Percentiles rank a stretch among this genome's conserved stretches.
phyloP scores from a whole-genome alignment of 2,329 filamentous ascomycete genomes.

The Colletotrichum shisoi region DNA sequence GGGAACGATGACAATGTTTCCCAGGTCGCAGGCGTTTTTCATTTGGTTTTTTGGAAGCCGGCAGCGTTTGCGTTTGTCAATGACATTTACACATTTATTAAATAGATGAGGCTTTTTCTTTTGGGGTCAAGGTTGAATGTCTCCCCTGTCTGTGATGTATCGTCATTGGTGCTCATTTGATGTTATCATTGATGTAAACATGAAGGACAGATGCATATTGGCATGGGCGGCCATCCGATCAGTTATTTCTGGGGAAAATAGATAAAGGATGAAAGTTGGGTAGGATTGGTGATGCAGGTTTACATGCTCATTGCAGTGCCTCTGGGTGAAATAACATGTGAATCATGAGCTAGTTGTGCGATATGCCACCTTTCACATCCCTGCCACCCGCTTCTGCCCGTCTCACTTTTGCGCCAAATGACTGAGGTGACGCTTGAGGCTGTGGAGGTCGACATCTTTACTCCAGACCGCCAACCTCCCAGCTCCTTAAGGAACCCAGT shows the following conservation, averaged over 20 bases:
- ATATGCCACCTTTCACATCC: too few relatives aligned
- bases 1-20: background rate
- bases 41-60: background rate
- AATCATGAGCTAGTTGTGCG: too few relatives aligned
- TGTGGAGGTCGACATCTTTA: too few relatives aligned
- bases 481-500: too few relatives aligned
- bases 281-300: conserved; percentile 3
- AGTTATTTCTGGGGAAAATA: conserved; percentile 8
- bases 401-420: too few relatives aligned
- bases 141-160: background rate
- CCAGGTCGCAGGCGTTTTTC: background rate
- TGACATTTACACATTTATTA: background rate
- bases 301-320: too few relatives aligned
- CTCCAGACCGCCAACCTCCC: too few relatives aligned
- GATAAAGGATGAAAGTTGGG: background rate
- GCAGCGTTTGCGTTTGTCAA: conserved; percentile 7
- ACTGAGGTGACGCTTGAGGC: too few relatives aligned
- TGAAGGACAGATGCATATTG: background rate
- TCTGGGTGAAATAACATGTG: too few relatives aligned
- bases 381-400: too few relatives aligned
- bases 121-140: background rate
- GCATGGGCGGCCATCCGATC: conserved; percentile 10
- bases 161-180: background rate
- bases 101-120: background rate
- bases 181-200: background rate